Evolutionary conservation across 495 filamentous ascomycete species (phyloP), one percentile per base, ranked within the genome.

Genomic region (Massariosphaeria phaeospora): DNA sequence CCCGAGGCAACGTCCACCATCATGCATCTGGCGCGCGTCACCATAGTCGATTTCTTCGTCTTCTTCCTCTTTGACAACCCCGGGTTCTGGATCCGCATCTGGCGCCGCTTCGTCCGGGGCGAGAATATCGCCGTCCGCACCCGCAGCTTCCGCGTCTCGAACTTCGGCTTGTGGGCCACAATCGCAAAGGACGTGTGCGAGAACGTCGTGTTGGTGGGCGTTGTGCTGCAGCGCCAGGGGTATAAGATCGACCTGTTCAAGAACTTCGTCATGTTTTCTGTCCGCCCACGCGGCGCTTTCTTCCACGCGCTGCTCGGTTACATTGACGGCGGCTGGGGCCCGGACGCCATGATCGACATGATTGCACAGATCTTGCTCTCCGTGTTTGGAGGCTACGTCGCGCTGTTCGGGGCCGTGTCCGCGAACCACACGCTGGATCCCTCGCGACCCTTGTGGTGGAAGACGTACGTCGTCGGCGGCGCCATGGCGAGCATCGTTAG

Each of bases 91-190:
- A 44, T 44, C 20, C 10, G 40, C 4, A 6, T 44, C 12, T 44
- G 11, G 17, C 40, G 40, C 40, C 40, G 40, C 7, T 44, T 44
- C 20, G 3, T 27, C 15, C 52, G 39, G 13, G 13, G 20, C 20
- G 26, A 55, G 25, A 18, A 34, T 20, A 30, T 34, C 1, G n/a
- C 48, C 21, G 17, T 55, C 52, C 41, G 52, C 41, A 11, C 20
- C 12, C 26, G 29, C 12, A 48, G 27, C 2, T 55, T 55, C 31
- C 29, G 20, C 1, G 24, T 55, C 29, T 30, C 24, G 9, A 38
- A 47, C 35, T 43, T 55, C 42, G 52, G 52, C 8, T 55, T 55
- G 30, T 55, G 52, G 52, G 13, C 42, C 4, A 44, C 52, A n/a
- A 27, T 55, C 24, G 52, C 39, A 12, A 25, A 47, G 12, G 52